These are phyloP conservation scores for Syzygium syzygioides DNA, from an alignment of 441 rosid species.

Conservation along the genomic window DNA sequence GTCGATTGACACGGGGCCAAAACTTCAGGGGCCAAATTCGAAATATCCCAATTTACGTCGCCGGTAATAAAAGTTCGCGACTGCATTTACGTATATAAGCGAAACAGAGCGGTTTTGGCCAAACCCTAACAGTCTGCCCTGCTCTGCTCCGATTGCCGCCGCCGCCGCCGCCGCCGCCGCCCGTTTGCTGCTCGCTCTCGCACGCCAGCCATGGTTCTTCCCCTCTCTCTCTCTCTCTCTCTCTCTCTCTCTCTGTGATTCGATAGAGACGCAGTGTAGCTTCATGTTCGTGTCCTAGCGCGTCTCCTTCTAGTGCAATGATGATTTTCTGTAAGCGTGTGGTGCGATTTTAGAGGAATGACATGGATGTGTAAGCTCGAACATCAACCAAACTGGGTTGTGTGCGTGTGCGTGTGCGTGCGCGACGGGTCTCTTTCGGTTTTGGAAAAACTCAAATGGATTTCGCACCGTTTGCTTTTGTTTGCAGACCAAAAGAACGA, in stretches of 20 bases:
- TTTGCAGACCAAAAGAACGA: not conserved
- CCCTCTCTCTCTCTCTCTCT: too few relatives aligned
- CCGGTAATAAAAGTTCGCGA: not conserved
- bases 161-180: not conserved
- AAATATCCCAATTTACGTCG: not conserved
- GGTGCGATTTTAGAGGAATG: not conserved
- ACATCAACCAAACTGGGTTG: not conserved
- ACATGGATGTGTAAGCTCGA: not conserved
- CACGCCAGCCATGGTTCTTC: not conserved
- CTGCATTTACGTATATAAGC: not conserved
- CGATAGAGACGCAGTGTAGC: not conserved
- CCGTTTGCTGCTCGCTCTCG: not conserved
- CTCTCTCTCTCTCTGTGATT: not conserved
- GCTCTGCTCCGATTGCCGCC: not conserved
- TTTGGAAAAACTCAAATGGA: not conserved
- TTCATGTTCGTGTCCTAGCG: not conserved
- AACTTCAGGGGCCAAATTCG: not conserved
- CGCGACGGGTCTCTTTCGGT: not conserved
- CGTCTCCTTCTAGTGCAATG: not conserved
- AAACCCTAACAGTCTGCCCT: not conserved
- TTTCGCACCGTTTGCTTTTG: not conserved
- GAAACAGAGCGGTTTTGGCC: not conserved
- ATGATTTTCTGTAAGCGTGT: not conserved
- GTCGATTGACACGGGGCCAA: not conserved
- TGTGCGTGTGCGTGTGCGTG: not conserved